Evolutionary conservation across 306 rosid species (phyloP).

Genomic region (Pachyrhizus erosus): DNA sequence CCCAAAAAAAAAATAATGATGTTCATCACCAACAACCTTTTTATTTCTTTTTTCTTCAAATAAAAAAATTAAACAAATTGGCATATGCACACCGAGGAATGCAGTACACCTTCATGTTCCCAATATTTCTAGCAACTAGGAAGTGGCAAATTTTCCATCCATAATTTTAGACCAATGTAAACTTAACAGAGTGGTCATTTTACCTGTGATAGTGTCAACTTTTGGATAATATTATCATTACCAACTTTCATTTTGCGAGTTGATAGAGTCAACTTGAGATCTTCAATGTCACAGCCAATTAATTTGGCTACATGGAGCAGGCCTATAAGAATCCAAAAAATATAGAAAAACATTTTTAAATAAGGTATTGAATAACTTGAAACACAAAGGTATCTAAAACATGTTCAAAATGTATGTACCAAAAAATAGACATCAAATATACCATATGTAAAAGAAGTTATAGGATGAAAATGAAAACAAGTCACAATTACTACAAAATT

Average conservation of each 20-base stretch:
- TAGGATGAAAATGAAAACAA: conserved; percentile 8
- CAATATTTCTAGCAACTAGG: conserved; percentile 18
- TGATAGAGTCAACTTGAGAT: conserved; percentile 78
- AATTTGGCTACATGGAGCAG: conserved; percentile 67
- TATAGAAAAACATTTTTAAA: background rate
- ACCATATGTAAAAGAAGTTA: background rate
- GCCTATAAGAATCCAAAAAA: conserved; percentile 62
- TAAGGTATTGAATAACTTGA: conserved; percentile 22
- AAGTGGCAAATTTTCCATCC: conserved; percentile 10
- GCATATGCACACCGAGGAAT: conserved; percentile 13
- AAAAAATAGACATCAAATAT: conserved; percentile 29
- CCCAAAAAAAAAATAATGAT: conserved; percentile 4
- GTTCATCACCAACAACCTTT: conserved; percentile 10
- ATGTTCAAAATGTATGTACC: background rate
- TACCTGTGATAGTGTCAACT: conserved; percentile 88
- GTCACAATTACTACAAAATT: background rate
- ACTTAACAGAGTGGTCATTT: conserved; percentile 37
- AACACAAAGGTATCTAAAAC: conserved; percentile 23
- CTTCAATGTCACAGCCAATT: conserved; percentile 77
- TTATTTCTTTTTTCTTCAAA: conserved; percentile 10
- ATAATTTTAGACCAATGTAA: conserved; percentile 25
- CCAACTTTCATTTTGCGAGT: conserved; percentile 87
- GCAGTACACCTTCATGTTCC: conserved; percentile 11
- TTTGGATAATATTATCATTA: conserved; percentile 80
- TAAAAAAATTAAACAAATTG: conserved; percentile 1